Base-by-base conservation (phyloP, 2,329 filamentous ascomycete species). In the Fusarium hainanense region DNA sequence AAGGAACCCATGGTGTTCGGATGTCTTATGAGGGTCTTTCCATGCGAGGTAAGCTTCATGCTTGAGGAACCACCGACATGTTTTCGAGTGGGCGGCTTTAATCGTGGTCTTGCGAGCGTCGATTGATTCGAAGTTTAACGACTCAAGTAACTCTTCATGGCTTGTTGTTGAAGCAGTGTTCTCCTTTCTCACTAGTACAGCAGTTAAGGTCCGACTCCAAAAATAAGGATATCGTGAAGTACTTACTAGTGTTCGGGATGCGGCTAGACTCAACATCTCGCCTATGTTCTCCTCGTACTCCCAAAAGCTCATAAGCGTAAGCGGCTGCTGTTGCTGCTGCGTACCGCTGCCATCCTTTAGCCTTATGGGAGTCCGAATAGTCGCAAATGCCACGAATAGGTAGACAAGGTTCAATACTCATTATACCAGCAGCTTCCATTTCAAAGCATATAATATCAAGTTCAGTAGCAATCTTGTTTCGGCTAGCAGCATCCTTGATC, bases 331-430 rank as follows among this genome's bases (percentile, higher is more conserved):
- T 46, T 8, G 41, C 54, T 0, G 54, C 54, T 3, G 58, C 54
- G 23, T 62, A 62, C 0, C 37, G n/a, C 16, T 62, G 58, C 46
- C 47, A 62, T 1, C 28, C 25, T 2, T 62, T 59, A 2, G 21
- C 18, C 14, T 62, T 62, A 4, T 62, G 58, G 0, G 58, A 34
- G 10, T 62, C 58, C 0, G 58, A 59, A 81, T 82, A 83, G 48
- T 82, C 79, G 23, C 77, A 83, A 0, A 83, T 80, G 0, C 80
- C 81, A 20, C 79, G 75, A n/a, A 83, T 78, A 0, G 79, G 73
- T 0, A 83, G 57, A 32, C 77, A 82, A 0, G 78, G 76, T 2
- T 80, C 71, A 1, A 72, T 48, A 18, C 72, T 69, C 68, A 74
- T 71, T 0, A 77, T 12, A 0, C 78, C 77, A 0, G 77, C 76